phyloP scores from a whole-genome alignment of 257 asterid genomes.

The Salvia hispanica region DNA sequence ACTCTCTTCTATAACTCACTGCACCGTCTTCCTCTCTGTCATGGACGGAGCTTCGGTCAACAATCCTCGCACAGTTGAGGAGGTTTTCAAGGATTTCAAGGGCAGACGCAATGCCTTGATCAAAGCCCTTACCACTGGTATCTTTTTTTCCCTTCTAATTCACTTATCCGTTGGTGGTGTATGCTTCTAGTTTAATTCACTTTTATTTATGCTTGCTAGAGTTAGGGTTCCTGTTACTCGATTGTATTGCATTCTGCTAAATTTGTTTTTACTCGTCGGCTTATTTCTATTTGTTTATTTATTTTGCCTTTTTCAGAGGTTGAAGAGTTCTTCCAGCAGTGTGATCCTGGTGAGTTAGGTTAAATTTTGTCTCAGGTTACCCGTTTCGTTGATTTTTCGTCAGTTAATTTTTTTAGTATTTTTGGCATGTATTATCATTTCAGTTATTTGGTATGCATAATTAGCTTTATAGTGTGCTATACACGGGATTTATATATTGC shows the following conservation, averaged over 20 bases:
- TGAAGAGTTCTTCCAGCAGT: slow-evolving; percentile 51
- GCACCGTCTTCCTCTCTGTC: slow-evolving; percentile 10
- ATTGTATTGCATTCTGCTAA: slow-evolving; percentile 22
- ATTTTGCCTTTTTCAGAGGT: slow-evolving; percentile 42
- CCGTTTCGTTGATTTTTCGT: not conserved
- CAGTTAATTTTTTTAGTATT: not conserved
- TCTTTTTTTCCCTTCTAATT: not conserved
- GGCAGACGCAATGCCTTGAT: slow-evolving; percentile 60
- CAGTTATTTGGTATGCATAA: slow-evolving; percentile 19
- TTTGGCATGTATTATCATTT: not conserved
- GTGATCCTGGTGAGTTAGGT: slow-evolving; percentile 63
- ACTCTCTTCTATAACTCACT: slow-evolving; percentile 24
- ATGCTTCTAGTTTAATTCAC: slow-evolving; percentile 1
- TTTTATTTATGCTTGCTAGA: not conserved
- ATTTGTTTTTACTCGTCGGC: slow-evolving; percentile 18
- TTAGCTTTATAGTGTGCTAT: not conserved
- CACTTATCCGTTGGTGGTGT: not conserved
- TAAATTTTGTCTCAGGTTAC: not conserved
- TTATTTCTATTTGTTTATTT: slow-evolving; percentile 9
- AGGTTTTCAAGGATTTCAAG: slow-evolving; percentile 53
- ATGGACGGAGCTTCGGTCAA: slow-evolving; percentile 48
- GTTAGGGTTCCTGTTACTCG: slow-evolving; percentile 36
- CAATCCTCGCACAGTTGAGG: slow-evolving; percentile 49
- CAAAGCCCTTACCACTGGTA: slow-evolving; percentile 61
- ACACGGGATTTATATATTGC: slow-evolving; percentile 2